Evolutionary conservation across 371 early-diverging fungal species (phyloP).

Genomic region (Zopfochytrium polystomum): DNA sequence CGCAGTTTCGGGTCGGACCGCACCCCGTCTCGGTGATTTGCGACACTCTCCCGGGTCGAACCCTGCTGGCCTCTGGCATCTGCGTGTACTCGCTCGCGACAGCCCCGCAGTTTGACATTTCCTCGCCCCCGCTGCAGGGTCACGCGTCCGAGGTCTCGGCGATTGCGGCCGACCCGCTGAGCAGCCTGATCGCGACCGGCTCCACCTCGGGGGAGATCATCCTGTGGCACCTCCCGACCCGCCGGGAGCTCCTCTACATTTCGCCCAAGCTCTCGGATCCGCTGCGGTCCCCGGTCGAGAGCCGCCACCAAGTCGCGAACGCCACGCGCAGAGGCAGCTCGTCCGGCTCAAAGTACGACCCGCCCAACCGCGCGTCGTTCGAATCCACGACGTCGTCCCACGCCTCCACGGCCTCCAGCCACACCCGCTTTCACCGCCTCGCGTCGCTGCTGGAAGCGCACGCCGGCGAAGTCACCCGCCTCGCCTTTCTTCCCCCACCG

Average conservation of each 20-base stretch:
- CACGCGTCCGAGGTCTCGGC: constrained; percentile 14
- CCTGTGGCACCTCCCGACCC: constrained; percentile 13
- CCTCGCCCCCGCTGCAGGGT: too few relatives aligned
- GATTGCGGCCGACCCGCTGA: constrained; percentile 9
- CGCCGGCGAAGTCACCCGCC: constrained; percentile 11
- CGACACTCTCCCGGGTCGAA: too few relatives aligned
- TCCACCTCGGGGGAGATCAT: constrained; percentile 22
- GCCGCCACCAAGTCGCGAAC: background rate
- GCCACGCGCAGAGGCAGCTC: too few relatives aligned
- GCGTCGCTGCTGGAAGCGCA: constrained; percentile 6
- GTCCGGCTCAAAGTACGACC: background rate
- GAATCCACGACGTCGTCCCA: constrained; percentile 10
- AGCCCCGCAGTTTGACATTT: too few relatives aligned
- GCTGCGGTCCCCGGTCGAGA: too few relatives aligned
- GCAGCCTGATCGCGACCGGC: constrained; percentile 20
- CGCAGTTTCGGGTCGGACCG: too few relatives aligned
- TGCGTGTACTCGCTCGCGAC: too few relatives aligned
- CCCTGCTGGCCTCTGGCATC: too few relatives aligned
- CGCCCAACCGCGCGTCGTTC: constrained; percentile 1
- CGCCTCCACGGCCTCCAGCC: background rate
- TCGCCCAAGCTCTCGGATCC: too few relatives aligned
- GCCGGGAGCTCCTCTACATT: constrained; percentile 23
- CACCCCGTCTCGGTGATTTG: too few relatives aligned
- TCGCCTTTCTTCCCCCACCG: constrained; percentile 1
- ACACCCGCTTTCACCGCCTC: background rate